Base-by-base conservation (phyloP, 192 early-diverging fungal species). In the Rhizophagus prolifer region DNA sequence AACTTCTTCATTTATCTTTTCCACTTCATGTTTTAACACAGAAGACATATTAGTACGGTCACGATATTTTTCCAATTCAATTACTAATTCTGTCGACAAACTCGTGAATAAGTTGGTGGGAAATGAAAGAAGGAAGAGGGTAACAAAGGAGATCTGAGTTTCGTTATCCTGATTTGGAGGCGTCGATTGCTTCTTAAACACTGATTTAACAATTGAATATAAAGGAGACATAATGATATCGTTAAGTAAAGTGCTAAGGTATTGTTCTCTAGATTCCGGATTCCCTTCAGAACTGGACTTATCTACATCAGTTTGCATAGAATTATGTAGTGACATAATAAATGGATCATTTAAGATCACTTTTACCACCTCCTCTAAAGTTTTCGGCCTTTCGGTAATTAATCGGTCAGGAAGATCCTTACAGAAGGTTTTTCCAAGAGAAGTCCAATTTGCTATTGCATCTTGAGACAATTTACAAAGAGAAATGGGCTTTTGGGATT, bases 111-210 rank as follows among this genome's bases (percentile, higher is more conserved):
- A 14, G 50, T 85, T 88, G 69, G 84, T 78, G 0, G 91, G 91
- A 7, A 82, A 84, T 23, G 87, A 86, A 58, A 92, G 84, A 8
- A 92, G 41, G 72, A 92, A 91, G 26, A 92, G 75, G 3, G 90
- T 91, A 5, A 86, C 88, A 77, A 92, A 88, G 14, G 84, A 81
- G 70, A 86, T 74, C 34, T 81, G 59, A 14, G 72, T 54, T 60
- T 79, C 79, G 14, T 50, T 63, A 70, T 69, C 72, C 21, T 47
- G 76, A 58, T 81, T 70, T 31, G 12, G 21, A n/a, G 21, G 64
- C 62, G 79, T 76, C 76, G 16, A 65, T 21, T 21, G 19, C 3
- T 54, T 14, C 1, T 54, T 61, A 72, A 84, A 81, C 1, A 83
- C 76, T 2, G 79, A 72, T 50, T 81, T 74, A 30, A 86, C 86